Conservation (phyloP, 805 yeast species). For the Schwanniomyces yamadae region DNA sequence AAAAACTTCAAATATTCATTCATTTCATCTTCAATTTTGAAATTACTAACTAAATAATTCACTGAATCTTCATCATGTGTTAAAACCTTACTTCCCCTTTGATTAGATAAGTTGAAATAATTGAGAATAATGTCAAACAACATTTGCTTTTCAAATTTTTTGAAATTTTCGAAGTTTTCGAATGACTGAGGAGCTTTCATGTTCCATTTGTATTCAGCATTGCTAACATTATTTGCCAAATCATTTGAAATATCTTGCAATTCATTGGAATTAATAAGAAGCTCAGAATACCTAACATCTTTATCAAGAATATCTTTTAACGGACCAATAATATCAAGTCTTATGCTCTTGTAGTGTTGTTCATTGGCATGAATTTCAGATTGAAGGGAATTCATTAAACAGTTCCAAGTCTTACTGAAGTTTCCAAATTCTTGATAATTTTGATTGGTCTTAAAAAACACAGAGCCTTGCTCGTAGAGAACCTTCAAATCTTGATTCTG, state of each 20-base stretch:
- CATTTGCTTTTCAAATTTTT: constrained; percentile 54
- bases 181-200: constrained; percentile 74
- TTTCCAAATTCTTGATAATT: constrained; percentile 38
- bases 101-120: constrained; percentile 45
- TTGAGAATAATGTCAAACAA: constrained; percentile 64
- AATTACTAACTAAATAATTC: constrained; percentile 56
- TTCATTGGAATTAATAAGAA: constrained; percentile 48
- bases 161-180: constrained; percentile 72
- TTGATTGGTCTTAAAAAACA: constrained; percentile 10
- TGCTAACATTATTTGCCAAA: constrained; percentile 14
- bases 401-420: constrained; percentile 45
- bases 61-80: constrained; percentile 58
- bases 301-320: constrained; percentile 52
- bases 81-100: constrained; percentile 22
- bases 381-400: constrained; percentile 51
- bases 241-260: constrained; percentile 35
- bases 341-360: constrained; percentile 45
- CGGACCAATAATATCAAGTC: constrained; percentile 55
- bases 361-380: constrained; percentile 48
- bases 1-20: constrained; percentile 33
- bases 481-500: constrained; percentile 58
- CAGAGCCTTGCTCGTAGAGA: constrained; percentile 46
- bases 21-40: constrained; percentile 39
- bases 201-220: constrained; percentile 66
- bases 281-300: constrained; percentile 56